phyloP scores from a whole-genome alignment of 352 stramenopile species.

The Globisporangium perplexum region DNA sequence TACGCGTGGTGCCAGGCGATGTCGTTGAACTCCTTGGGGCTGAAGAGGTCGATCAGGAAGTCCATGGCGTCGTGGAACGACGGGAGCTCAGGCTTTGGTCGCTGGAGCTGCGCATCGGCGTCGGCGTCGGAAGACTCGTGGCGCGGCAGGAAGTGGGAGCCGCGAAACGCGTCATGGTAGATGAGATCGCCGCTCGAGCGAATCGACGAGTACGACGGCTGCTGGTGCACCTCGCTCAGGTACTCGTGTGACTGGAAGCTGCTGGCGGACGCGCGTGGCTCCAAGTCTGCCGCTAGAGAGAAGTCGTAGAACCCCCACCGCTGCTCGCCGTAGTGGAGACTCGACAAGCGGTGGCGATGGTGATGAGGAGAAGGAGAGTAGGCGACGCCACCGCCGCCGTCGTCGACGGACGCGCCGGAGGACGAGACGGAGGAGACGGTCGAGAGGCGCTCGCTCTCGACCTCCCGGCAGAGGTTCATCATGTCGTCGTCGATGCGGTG shows the following conservation, averaged over 20 bases:
- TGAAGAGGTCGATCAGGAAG: conserved; percentile 8
- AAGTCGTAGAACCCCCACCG: background rate
- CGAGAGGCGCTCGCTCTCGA: conserved; percentile 8
- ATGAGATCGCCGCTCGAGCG: no score
- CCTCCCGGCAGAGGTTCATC: conserved; percentile 13
- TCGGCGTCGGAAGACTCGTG: background rate
- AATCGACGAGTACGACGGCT: background rate
- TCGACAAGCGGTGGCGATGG: background rate
- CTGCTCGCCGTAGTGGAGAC: background rate
- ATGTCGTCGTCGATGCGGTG: conserved; percentile 48
- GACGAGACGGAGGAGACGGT: background rate
- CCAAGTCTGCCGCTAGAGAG: background rate
- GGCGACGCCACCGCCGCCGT: background rate
- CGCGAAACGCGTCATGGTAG: background rate
- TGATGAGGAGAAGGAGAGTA: background rate
- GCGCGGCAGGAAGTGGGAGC: background rate
- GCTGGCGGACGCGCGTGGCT: background rate
- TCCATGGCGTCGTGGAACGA: conserved; percentile 9
- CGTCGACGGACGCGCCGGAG: background rate
- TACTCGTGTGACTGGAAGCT: conserved; percentile 4
- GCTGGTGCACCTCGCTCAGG: background rate
- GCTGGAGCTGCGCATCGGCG: background rate
- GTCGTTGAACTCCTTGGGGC: conserved; percentile 4
- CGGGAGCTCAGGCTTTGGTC: background rate
- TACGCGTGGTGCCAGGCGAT: background rate